phyloP scores from a whole-genome alignment of 2,329 filamentous ascomycete species.

The Cercospora sp. region DNA sequence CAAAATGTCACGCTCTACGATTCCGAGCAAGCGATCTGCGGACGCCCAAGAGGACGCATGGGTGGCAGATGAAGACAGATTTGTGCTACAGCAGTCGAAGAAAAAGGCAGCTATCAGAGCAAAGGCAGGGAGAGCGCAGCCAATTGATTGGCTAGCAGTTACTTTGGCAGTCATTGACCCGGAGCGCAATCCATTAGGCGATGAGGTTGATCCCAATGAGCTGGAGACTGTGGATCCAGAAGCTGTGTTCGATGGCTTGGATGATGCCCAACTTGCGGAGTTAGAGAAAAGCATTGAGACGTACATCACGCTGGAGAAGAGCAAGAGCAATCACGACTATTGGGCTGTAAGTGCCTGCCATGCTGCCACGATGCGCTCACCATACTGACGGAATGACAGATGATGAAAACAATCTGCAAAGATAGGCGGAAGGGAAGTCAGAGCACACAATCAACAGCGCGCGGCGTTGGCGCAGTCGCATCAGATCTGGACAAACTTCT shows the following conservation, averaged over 20 bases:
- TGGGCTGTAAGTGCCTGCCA: constrained; percentile 63
- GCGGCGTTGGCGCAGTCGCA: constrained; percentile 78
- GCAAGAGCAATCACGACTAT: constrained; percentile 76
- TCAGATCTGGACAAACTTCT: constrained; percentile 87
- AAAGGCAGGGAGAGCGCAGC: constrained; percentile 83
- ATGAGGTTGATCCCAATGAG: constrained; percentile 71
- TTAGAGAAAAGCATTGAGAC: constrained; percentile 79
- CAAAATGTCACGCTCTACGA: constrained; percentile 36
- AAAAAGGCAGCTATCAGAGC: constrained; percentile 96
- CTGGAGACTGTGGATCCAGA: constrained; percentile 78
- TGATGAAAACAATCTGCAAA: constrained; percentile 78
- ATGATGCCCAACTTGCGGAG: constrained; percentile 66
- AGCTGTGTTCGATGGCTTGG: constrained; percentile 73
- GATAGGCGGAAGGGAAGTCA: constrained; percentile 68
- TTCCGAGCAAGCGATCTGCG: constrained; percentile 45
- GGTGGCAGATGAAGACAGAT: constrained; percentile 92
- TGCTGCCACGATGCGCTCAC: constrained; percentile 14
- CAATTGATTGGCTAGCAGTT: constrained; percentile 91
- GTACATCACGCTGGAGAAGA: constrained; percentile 78
- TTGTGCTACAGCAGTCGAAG: constrained; percentile 94
- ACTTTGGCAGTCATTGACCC: constrained; percentile 85
- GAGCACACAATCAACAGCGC: constrained; percentile 60
- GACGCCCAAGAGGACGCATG: constrained; percentile 60
- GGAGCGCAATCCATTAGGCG: constrained; percentile 75
- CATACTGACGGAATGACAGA: constrained; percentile 48